Conservation (phyloP, 1,284 basidiomycete species). For the Mycena sp. region DNA sequence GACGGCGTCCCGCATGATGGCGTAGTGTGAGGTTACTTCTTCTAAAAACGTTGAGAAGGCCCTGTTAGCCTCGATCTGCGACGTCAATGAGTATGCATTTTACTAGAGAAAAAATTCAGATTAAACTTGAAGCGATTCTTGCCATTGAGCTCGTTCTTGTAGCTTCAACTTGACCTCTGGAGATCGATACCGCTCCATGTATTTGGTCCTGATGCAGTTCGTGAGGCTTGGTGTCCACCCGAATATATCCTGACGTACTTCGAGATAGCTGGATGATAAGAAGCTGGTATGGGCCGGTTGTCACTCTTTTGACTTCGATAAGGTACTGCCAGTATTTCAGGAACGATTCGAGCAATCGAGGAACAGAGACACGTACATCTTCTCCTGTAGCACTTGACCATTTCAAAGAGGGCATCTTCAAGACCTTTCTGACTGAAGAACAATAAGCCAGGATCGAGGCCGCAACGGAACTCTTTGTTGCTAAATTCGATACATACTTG, state of each 20-base stretch:
- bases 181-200: slow-evolving; percentile 82
- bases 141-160: slow-evolving; percentile 79
- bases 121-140: slow-evolving; percentile 74
- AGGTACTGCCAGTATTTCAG: slow-evolving; percentile 62
- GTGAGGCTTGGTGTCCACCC: slow-evolving; percentile 3
- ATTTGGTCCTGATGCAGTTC: slow-evolving; percentile 75
- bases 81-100: background rate
- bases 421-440: slow-evolving; percentile 70
- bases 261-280: slow-evolving; percentile 80
- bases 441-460: no score
- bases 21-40: slow-evolving; percentile 75
- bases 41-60: slow-evolving; percentile 81
- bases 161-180: slow-evolving; percentile 75
- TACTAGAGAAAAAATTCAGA: background rate
- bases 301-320: slow-evolving; percentile 83
- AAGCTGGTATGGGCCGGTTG: slow-evolving; percentile 77
- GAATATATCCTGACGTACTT: slow-evolving; percentile 53
- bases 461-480: background rate
- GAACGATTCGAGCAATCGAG: slow-evolving; percentile 3
- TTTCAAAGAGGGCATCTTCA: slow-evolving; percentile 81
- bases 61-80: slow-evolving; percentile 64
- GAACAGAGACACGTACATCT: slow-evolving; percentile 60
- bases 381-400: slow-evolving; percentile 76
- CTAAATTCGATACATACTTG: slow-evolving; percentile 55
- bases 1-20: slow-evolving; percentile 74